Percentiles rank a stretch among this genome's conserved stretches.
Evolutionary conservation across 441 rosid species (phyloP).

Genomic region (Biscutella auriculata): DNA sequence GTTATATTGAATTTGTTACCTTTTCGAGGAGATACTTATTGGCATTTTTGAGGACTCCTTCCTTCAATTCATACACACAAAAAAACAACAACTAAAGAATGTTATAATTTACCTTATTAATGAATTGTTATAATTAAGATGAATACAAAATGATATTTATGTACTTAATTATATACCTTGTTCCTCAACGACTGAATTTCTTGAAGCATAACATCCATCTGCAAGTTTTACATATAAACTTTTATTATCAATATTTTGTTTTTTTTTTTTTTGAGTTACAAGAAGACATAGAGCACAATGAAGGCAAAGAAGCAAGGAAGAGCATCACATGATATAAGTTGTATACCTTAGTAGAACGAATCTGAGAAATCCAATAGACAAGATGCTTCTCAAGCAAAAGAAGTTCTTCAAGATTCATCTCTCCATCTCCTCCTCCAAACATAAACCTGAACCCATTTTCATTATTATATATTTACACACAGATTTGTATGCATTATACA

Average conservation of each 20-base stretch:
- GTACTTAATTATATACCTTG: conserved; percentile 55
- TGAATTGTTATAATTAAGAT: neutral
- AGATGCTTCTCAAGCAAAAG: conserved; percentile 70
- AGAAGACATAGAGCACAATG: too few relatives aligned
- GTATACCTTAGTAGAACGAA: conserved; percentile 79
- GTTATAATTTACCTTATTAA: neutral
- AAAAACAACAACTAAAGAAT: neutral
- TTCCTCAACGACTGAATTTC: conserved; percentile 72
- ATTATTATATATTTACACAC: too few relatives aligned
- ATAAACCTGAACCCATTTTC: conserved; percentile 37
- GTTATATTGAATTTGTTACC: conserved; percentile 27
- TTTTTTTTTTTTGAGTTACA: too few relatives aligned
- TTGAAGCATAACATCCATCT: conserved; percentile 80
- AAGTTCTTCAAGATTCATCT: conserved; percentile 63
- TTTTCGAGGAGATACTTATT: conserved; percentile 63
- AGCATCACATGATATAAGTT: too few relatives aligned
- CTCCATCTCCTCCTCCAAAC: conserved; percentile 64
- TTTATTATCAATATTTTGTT: neutral
- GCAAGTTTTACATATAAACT: neutral
- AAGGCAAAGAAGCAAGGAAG: too few relatives aligned
- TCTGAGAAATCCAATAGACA: conserved; percentile 63
- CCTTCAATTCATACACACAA: conserved; percentile 35
- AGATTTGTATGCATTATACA: too few relatives aligned
- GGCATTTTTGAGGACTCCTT: conserved; percentile 64
- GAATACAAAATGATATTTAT: neutral